Evolutionary conservation across 176 grass and related monocot species (phyloP).

Genomic region (Carex cristatella): DNA sequence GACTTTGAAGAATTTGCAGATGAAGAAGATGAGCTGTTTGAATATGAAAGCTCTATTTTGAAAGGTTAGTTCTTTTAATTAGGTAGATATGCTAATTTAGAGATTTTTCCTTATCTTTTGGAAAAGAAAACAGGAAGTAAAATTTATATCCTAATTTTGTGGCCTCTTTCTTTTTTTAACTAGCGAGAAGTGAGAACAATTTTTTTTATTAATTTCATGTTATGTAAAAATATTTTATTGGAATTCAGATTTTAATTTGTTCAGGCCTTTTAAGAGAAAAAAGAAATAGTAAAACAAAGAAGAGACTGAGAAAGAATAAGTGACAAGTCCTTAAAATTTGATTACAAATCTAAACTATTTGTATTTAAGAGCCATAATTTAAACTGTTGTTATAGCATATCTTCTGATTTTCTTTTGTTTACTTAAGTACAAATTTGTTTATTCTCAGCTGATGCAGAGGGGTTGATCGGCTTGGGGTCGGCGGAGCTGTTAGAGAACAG

Average conservation of each 20-base stretch:
- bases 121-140: not conserved
- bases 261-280: too few relatives aligned
- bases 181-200: too few relatives aligned
- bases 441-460: constrained; percentile 14
- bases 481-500: constrained; percentile 11
- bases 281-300: too few relatives aligned
- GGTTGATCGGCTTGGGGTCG: constrained; percentile 7
- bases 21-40: constrained; percentile 24
- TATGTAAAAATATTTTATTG: too few relatives aligned
- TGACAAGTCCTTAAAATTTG: not conserved
- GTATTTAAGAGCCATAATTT: not conserved
- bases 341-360: not conserved
- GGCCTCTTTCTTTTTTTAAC: not conserved
- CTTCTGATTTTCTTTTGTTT: not conserved
- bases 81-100: not conserved
- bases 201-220: not conserved
- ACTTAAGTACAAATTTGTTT: not conserved
- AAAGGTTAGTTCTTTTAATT: constrained; percentile 17
- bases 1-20: constrained; percentile 20
- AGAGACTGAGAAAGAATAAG: not conserved
- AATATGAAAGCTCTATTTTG: constrained; percentile 8
- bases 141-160: not conserved
- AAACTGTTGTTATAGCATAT: not conserved
- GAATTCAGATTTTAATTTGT: not conserved
- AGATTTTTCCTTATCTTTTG: not conserved